Percentiles rank a stretch among this genome's conserved stretches.
These are phyloP conservation scores for Helianthus annuus DNA, from an alignment of 129 eudicot species.

Conservation along the genomic window DNA sequence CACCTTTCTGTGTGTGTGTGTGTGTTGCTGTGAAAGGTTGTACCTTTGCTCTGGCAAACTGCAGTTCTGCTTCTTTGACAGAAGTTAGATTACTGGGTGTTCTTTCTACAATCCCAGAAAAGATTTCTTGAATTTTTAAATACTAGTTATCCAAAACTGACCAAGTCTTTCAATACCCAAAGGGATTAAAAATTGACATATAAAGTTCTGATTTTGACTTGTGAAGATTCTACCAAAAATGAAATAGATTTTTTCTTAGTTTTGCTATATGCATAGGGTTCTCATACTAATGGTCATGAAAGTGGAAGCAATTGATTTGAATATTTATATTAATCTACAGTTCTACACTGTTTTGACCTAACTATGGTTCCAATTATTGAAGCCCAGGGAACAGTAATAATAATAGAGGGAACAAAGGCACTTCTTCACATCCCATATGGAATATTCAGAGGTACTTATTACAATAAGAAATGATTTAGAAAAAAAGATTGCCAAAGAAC, in stretches of 20 bases:
- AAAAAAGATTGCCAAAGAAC: background rate
- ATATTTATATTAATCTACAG: too few relatives aligned
- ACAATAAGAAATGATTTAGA: background rate
- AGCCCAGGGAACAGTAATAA: constrained; percentile 1
- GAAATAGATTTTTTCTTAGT: background rate
- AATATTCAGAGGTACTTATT: constrained; percentile 40
- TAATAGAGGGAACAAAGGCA: constrained; percentile 24
- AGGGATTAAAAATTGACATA: background rate
- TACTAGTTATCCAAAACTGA: background rate
- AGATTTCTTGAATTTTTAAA: constrained; percentile 14
- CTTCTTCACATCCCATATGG: constrained; percentile 29
- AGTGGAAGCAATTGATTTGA: background rate
- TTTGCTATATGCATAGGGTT: background rate
- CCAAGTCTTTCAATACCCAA: background rate
- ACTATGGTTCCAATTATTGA: constrained; percentile 15
- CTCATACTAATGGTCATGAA: background rate
- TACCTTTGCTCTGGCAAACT: background rate
- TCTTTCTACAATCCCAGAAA: constrained; percentile 8
- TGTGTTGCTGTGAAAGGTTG: constrained; percentile 9
- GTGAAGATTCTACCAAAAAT: background rate
- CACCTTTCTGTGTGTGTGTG: constrained; percentile 3
- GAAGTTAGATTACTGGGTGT: background rate
- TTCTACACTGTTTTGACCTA: background rate
- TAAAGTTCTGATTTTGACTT: constrained; percentile 5
- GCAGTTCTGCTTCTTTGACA: constrained; percentile 3